Evolutionary conservation across 345 rosid genomes (phyloP).

Genomic region (Gossypium raimondii): DNA sequence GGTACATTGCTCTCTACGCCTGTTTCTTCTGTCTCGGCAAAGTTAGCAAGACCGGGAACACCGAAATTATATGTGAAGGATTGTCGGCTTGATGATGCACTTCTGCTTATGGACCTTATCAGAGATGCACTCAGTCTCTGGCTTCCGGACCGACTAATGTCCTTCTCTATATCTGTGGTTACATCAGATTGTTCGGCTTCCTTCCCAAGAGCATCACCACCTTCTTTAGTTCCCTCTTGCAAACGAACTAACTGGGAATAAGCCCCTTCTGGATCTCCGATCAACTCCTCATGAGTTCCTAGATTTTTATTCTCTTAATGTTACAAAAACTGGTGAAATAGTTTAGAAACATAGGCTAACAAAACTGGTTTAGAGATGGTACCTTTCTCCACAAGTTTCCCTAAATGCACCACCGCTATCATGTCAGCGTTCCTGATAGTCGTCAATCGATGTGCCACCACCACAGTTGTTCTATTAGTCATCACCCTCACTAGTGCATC

Average conservation of each 20-base stretch:
- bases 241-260: conserved; percentile 71
- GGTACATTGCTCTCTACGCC: conserved; percentile 3
- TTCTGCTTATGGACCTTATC: conserved; percentile 37
- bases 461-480: conserved; percentile 66
- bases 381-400: conserved; percentile 84
- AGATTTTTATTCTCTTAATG: background rate
- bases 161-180: conserved; percentile 13
- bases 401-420: conserved; percentile 71
- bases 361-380: background rate
- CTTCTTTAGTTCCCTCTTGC: conserved; percentile 56
- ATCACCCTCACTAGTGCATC: conserved; percentile 65
- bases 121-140: conserved; percentile 25
- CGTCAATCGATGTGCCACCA: conserved; percentile 84
- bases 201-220: conserved; percentile 19
- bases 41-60: conserved; percentile 27
- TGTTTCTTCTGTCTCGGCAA: conserved; percentile 21
- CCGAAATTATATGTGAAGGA: conserved; percentile 38
- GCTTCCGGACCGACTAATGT: conserved; percentile 27
- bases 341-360: background rate
- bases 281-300: conserved; percentile 67
- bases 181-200: conserved; percentile 11
- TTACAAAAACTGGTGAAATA: background rate
- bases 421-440: conserved; percentile 68
- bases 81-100: conserved; percentile 36
- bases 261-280: conserved; percentile 58